These are phyloP conservation scores for Tephrocybe sp. DNA, from an alignment of 768 basidiomycete species.

Conservation along the genomic window DNA sequence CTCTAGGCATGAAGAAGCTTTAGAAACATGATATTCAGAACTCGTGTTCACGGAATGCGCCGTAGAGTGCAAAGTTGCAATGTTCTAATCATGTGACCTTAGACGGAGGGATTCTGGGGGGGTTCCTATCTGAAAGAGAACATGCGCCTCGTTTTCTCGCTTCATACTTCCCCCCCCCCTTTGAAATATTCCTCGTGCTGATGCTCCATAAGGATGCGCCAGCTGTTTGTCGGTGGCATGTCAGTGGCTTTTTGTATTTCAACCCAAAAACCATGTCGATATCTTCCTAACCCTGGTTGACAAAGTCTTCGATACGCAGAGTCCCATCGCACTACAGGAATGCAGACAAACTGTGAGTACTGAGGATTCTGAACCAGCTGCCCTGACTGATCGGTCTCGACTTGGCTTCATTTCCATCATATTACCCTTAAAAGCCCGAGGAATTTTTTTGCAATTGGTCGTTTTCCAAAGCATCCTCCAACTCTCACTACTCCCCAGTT, in stretches of 20 bases:
- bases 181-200: constrained; percentile 23
- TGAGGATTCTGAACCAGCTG: not conserved
- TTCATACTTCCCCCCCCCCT: constrained; percentile 16
- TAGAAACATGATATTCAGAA: constrained; percentile 1
- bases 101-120: no score
- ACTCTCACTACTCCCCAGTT: not conserved
- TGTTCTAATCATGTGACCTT: constrained; percentile 24
- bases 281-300: not conserved
- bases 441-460: constrained; percentile 7
- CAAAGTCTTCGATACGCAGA: not conserved
- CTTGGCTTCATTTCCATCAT: constrained; percentile 5
- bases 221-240: constrained; percentile 13
- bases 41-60: constrained; percentile 27
- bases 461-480: constrained; percentile 1
- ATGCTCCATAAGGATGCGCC: constrained; percentile 14
- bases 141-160: constrained; percentile 19
- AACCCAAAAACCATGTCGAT: constrained; percentile 12
- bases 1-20: not conserved
- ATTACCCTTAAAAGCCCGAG: not conserved
- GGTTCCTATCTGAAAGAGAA: constrained; percentile 19
- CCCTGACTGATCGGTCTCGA: not conserved
- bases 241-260: constrained; percentile 18
- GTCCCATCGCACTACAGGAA: not conserved
- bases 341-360: constrained; percentile 9
- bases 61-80: constrained; percentile 19